phyloP scores from a whole-genome alignment of 306 rosid genomes.

The Begonia masoniana region DNA sequence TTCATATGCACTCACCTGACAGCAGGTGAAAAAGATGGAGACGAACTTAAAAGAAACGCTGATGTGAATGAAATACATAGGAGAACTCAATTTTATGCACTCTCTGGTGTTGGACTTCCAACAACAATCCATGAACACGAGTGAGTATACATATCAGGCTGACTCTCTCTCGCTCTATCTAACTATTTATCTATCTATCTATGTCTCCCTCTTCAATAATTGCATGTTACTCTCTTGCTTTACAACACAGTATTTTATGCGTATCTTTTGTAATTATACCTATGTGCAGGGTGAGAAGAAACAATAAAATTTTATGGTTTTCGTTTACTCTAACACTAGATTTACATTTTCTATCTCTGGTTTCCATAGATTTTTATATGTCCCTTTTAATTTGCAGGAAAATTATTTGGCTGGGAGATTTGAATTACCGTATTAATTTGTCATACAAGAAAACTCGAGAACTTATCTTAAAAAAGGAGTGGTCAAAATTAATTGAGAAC shows the following conservation, averaged over 20 bases:
- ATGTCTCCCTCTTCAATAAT: not conserved
- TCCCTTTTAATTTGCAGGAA: conserved; percentile 33
- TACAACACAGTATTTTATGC: not conserved
- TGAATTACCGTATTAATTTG: conserved; percentile 77
- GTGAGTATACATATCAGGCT: conserved; percentile 37
- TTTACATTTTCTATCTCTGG: not conserved
- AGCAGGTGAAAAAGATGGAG: conserved; percentile 71
- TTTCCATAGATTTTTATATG: not conserved
- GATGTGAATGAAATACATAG: conserved; percentile 68
- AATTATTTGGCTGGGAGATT: conserved; percentile 90
- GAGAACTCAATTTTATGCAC: conserved; percentile 56
- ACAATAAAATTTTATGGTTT: not conserved
- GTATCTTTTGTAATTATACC: not conserved
- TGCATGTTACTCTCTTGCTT: not conserved
- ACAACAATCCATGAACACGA: conserved; percentile 57
- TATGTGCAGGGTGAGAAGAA: not conserved
- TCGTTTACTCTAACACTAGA: not conserved
- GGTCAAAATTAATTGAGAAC: conserved; percentile 55
- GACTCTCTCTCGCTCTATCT: not conserved
- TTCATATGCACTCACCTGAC: conserved; percentile 88
- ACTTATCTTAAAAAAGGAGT: conserved; percentile 51
- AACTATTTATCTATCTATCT: not conserved
- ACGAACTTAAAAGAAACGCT: conserved; percentile 63
- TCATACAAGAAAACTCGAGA: conserved; percentile 60
- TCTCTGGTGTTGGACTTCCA: conserved; percentile 48